phyloP scores from a whole-genome alignment of 78 protist genomes.

The Planoprotostelium fungivorum region DNA sequence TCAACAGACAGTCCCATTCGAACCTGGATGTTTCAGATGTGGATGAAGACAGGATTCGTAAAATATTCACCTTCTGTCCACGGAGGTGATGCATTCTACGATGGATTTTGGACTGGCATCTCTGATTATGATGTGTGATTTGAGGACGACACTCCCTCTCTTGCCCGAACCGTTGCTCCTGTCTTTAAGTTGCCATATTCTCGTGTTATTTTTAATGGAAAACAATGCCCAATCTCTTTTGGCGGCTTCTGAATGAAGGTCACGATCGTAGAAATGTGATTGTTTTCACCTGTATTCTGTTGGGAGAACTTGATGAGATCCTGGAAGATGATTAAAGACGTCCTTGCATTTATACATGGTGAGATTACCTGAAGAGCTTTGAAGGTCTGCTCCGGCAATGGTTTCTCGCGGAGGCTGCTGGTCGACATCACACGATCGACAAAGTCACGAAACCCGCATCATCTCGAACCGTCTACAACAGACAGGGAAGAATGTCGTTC shows the following conservation, averaged over 20 bases:
- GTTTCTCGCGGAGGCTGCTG: neutral
- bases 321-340: neutral
- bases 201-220: neutral
- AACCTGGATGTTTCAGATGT: neutral
- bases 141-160: neutral
- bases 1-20: neutral
- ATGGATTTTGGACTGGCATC: neutral
- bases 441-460: too few relatives aligned
- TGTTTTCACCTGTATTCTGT: neutral
- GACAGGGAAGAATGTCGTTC: too few relatives aligned
- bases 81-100: neutral
- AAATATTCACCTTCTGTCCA: neutral
- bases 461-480: too few relatives aligned
- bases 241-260: neutral
- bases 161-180: neutral
- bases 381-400: neutral
- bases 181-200: neutral
- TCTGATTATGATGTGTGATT: neutral
- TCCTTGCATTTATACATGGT: too few relatives aligned
- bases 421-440: too few relatives aligned
- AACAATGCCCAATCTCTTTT: neutral
- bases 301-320: neutral
- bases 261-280: neutral
- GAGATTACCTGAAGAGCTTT: neutral
- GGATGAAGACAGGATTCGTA: neutral